Percentiles rank a stretch among this genome's conserved stretches.
phyloP scores from a whole-genome alignment of 768 basidiomycete genomes.

The Pleurotus platypus region DNA sequence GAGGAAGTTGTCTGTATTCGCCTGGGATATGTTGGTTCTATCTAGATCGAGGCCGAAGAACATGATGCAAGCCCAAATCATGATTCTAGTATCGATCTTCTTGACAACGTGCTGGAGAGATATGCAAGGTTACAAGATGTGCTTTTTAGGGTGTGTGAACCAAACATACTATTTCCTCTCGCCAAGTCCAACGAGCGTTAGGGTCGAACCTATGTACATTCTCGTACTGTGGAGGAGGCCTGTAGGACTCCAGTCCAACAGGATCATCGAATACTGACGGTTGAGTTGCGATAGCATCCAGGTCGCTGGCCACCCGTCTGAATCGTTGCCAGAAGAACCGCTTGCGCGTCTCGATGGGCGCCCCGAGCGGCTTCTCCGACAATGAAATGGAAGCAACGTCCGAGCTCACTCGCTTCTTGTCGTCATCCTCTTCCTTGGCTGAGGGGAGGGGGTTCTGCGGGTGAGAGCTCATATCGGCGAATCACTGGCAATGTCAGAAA shows the following conservation, averaged over 20 bases:
- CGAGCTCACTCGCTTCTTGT: conserved; percentile 6
- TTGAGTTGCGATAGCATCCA: conserved; percentile 56
- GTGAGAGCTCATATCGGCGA: too few relatives aligned
- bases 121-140: not conserved
- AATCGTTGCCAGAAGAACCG: conserved; percentile 28
- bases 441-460: not conserved
- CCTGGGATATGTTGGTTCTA: conserved; percentile 58
- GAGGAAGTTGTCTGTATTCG: conserved; percentile 68
- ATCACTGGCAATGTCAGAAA: not conserved
- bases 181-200: conserved; percentile 67
- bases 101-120: conserved; percentile 42
- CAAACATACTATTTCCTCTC: conserved; percentile 54
- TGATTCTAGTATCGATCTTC: conserved; percentile 57
- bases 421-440: conserved; percentile 2
- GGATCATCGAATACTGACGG: conserved; percentile 66
- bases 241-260: conserved; percentile 41
- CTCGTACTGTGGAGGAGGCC: conserved; percentile 52
- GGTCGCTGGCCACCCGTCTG: conserved; percentile 22
- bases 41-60: conserved; percentile 61
- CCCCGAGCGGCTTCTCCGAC: conserved; percentile 18
- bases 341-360: conserved; percentile 20
- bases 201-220: conserved; percentile 65
- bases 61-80: conserved; percentile 60
- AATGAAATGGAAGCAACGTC: conserved; percentile 3
- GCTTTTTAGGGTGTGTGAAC: not conserved